Evolutionary conservation across 192 early-diverging fungal species (phyloP).

Genomic region (Thamnidium elegans): DNA sequence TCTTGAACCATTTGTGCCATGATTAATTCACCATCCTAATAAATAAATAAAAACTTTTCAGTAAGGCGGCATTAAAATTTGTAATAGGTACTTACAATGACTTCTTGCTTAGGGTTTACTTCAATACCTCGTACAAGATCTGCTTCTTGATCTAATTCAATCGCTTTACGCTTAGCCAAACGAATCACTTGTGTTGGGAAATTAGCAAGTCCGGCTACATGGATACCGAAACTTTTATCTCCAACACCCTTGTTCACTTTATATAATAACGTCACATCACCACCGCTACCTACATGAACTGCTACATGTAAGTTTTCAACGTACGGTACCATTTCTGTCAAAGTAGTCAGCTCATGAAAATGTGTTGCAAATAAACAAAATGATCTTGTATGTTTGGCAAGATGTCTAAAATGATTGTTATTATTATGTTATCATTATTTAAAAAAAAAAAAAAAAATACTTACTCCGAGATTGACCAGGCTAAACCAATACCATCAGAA

Average conservation of each 20-base stretch:
- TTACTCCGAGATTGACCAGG: constrained; percentile 96
- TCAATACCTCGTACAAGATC: neutral
- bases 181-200: constrained; percentile 83
- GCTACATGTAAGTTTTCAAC: constrained; percentile 91
- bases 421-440: neutral
- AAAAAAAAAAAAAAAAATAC: constrained; percentile 10
- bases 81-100: neutral
- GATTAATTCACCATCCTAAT: constrained; percentile 25
- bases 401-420: constrained; percentile 1
- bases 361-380: constrained; percentile 68
- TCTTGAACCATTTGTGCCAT: constrained; percentile 28
- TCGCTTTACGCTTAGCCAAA: constrained; percentile 83
- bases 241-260: constrained; percentile 85
- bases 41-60: no score
- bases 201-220: constrained; percentile 92
- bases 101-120: neutral
- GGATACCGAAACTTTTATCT: constrained; percentile 98
- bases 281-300: constrained; percentile 52
- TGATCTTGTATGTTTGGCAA: constrained; percentile 29
- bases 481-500: constrained; percentile 95
- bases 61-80: no score
- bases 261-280: constrained; percentile 87
- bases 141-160: constrained; percentile 73
- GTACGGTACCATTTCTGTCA: constrained; percentile 63
- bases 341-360: constrained; percentile 93